Evolutionary conservation across 805 yeast species (phyloP), one percentile per base, ranked within the genome.

Genomic region (Starmerella stellata): DNA sequence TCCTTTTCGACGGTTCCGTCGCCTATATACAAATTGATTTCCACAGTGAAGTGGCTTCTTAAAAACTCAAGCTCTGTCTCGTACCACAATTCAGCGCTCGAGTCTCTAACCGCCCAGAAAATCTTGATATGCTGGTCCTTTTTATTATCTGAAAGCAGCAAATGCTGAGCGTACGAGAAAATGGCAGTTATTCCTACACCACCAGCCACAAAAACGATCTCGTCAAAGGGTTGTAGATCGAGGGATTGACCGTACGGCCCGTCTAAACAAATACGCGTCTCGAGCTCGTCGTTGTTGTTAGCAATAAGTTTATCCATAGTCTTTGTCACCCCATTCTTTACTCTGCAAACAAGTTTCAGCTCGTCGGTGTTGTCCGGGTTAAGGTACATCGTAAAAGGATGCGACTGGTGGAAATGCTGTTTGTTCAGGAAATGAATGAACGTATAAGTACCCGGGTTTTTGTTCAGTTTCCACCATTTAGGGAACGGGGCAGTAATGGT

Each of bases 161-260:
- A 15, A 29, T 29, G 16, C 27, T 46, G 49, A 5, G 46, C 35
- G 30, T 45, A 44, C 4, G 50, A 33, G 20, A 38, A 41, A 5
- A 42, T 41, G 2, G 44, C 79, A 1, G 87, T 74, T 37, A 78
- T 61, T 38, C 90, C 90, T 39, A 72, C 72, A 23, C 90, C 87
- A 35, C 82, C 85, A 7, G 85, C 77, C 18, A 78, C 44, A 31
- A 75, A 64, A 5, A 75, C 62, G 4, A 74, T 67, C 40, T 68
- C 65, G 36, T 71, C 68, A 47, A 66, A 75, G 33, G 61, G 58
- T 20, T 60, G 57, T 14, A 71, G 57, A 2, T 74, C 68, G 3
- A 69, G 52, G 2, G 66, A 45, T 29, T 62, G 61, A 2, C 87
- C 80, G 51, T 78, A 78, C 2, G 85, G 83, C 1, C 87, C 87